phyloP scores from a whole-genome alignment of 208 protist species.

The Wallacemonas rigidus region DNA sequence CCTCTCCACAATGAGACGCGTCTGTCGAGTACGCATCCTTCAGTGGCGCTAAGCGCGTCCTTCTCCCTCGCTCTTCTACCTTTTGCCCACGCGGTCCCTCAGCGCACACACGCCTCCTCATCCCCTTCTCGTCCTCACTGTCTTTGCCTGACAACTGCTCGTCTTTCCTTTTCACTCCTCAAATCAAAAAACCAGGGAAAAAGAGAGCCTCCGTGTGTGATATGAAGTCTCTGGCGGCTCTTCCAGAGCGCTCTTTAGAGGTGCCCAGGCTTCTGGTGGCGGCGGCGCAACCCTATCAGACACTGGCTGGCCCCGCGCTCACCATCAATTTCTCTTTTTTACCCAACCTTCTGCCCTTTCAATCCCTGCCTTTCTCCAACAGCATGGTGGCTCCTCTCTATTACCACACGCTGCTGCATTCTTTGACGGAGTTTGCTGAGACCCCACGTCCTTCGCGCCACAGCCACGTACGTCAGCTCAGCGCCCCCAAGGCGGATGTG shows the following conservation, averaged over 20 bases:
- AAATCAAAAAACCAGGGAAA: no score
- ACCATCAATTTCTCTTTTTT: conserved; percentile 66
- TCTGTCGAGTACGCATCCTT: no score
- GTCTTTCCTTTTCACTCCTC: conserved; percentile 3
- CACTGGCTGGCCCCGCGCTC: conserved; percentile 75
- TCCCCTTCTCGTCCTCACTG: no score
- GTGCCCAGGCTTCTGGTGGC: conserved; percentile 62
- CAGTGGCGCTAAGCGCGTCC: no score
- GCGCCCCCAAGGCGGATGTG: conserved; percentile 65
- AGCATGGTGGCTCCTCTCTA: conserved; percentile 54
- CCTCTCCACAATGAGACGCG: no score
- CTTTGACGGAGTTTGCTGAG: conserved; percentile 77
- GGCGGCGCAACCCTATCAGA: conserved; percentile 85
- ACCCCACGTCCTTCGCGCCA: conserved; percentile 54
- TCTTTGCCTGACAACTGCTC: no score
- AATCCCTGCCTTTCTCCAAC: conserved; percentile 56
- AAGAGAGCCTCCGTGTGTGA: background rate
- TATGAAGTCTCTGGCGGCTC: conserved; percentile 10
- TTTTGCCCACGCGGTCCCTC: no score
- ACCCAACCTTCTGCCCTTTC: conserved; percentile 63
- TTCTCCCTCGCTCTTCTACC: no score
- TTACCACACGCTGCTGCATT: conserved; percentile 77
- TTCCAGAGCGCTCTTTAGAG: conserved; percentile 31
- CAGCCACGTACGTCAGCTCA: conserved; percentile 45
- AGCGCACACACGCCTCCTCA: no score